Base-by-base conservation (phyloP, 768 basidiomycete species). In the Dendrothele bispora region DNA sequence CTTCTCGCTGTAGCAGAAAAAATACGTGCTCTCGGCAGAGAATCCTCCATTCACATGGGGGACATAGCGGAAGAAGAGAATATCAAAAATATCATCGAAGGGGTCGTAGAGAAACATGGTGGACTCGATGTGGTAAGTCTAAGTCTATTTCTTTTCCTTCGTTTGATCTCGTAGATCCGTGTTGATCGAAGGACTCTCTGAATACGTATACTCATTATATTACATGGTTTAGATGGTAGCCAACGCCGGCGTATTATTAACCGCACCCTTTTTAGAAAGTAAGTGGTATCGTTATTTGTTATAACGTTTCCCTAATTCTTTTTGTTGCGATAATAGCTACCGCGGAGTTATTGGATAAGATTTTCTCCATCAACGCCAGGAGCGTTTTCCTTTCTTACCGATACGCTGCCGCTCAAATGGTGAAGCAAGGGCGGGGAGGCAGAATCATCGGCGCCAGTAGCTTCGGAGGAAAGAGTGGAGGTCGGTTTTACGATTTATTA, bases 71-170 rank as follows among this genome's bases (percentile, higher is more conserved):
- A 56, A 1, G 78, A 80, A 43, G 53, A 53, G 1, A 66, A 77
- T 7, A 77, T 81, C 2, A 60, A 70, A 46, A 45, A 22, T 5
- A 65, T 79, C 61, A 59, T 82, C 3, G 61, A 59, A 7, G 51
- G 55, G 8, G 56, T 63, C 2, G 60, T 56, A 5, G 41, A 59
- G 17, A 34, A 39, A 70, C 60, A 78, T 7, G 79, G 78, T 2
- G 58, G 71, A 3, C 50, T 82, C n/a, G 74, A 79, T 50, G 75
- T 77, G 15, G 79, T 78, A 41, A 50, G 77, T 51, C n/a, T 5
- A 10, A n/a, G 15, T 22, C 26, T 39, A 12, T 7, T 15, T 24
- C 7, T n/a, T n/a, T n/a, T n/a, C n/a, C n/a, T n/a, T n/a, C n/a
- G n/a, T n/a, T n/a, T n/a, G n/a, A n/a, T n/a, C n/a, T n/a, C n/a